Evolutionary conservation across 768 basidiomycete species (phyloP), one percentile per base, ranked within the genome.

Genomic region (Mrakia blollopis): DNA sequence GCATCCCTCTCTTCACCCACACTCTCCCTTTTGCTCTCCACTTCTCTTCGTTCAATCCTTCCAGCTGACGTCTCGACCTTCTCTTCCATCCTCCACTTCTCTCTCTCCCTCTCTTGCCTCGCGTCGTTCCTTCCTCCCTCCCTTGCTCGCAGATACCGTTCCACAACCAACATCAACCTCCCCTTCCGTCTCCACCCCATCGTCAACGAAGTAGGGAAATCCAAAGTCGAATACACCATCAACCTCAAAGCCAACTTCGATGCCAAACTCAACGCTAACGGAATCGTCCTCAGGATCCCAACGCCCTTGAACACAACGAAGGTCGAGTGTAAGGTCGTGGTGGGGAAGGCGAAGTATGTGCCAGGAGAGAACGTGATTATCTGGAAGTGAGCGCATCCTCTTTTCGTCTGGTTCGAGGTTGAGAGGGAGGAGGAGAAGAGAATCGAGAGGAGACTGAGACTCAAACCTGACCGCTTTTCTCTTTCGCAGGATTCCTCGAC

Each of bases 291-390:
- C 72, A 89, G 91, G 77, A 96, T 99, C 86, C 97, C 97, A 4
- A 98, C 97, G 18, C 97, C 97, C 0, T 83, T 98, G 74, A 99
- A 98, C 81, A 93, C 97, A 14, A 95, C 94, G 0, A 89, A 86
- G 7, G 94, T 94, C 7, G 93, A 96, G 73, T 94, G 92, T 84
- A 97, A 98, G 83, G 93, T 92, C 2, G 89, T 89, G 0, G 89
- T 87, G 52, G 97, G 97, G 0, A 99, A 99, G 85, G 97, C 95
- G 3, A 99, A 99, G 83, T 99, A 98, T 81, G 91, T 91, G 5
- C 96, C 97, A 2, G 92, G 89, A 0, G 97, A 99, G 85, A 99
- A 99, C 79, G 88, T 96, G 39, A 91, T 98, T 67, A 87, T 98
- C 8, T 99, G 97, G 97, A 98, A 98, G 97, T 97, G 83, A 81